Conservation (phyloP, 768 basidiomycete genomes). For the Sarcomyxa edulis region DNA sequence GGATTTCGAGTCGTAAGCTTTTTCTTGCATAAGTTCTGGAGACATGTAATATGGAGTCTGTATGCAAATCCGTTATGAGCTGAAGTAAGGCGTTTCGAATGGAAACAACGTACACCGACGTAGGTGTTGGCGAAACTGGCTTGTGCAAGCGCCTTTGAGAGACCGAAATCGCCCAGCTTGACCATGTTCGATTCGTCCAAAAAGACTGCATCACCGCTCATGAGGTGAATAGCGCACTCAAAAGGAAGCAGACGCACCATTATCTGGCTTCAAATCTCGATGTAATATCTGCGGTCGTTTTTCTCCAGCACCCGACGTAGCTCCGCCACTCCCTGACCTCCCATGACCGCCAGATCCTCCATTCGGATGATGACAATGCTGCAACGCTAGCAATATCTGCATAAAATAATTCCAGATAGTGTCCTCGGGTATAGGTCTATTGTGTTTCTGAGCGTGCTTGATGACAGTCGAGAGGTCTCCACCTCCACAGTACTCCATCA, state of each 20-base stretch:
- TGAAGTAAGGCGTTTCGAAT: background rate
- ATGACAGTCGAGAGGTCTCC: constrained; percentile 91
- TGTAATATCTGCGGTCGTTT: constrained; percentile 78
- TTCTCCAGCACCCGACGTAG: constrained; percentile 30
- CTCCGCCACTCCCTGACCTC: constrained; percentile 36
- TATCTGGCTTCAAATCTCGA: constrained; percentile 96
- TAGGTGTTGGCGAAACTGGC: constrained; percentile 94
- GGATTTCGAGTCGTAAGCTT: constrained; percentile 94
- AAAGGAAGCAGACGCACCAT: constrained; percentile 50
- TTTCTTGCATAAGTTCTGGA: constrained; percentile 96
- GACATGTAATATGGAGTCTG: constrained; percentile 99
- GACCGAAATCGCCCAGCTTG: constrained; percentile 95
- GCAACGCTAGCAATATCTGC: constrained; percentile 85
- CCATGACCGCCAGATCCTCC: too few species aligned
- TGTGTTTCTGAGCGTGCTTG: constrained; percentile 65
- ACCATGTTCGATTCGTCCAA: constrained; percentile 80
- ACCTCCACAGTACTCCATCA: constrained; percentile 99
- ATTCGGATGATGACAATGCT: constrained; percentile 88
- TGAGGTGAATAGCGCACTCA: background rate
- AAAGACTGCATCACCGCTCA: constrained; percentile 56
- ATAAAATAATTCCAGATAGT: constrained; percentile 95
- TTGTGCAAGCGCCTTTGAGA: constrained; percentile 87
- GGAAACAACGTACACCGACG: constrained; percentile 69
- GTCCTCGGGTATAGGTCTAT: constrained; percentile 81
- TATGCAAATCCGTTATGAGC: background rate